Base-by-base conservation (phyloP, 805 yeast genomes). In the Saccharomycopsis sp. region DNA sequence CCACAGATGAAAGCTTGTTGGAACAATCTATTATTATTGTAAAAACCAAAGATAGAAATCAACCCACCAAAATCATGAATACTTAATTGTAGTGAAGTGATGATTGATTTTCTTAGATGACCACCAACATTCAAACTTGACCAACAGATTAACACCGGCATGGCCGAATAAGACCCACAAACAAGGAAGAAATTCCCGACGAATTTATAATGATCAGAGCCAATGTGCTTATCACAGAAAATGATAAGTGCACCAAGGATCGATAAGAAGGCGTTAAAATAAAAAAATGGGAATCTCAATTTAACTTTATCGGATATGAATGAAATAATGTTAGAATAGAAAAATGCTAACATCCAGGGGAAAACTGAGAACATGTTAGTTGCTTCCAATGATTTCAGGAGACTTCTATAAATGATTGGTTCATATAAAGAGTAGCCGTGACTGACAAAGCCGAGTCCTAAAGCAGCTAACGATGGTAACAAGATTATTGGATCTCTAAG, bases 361-460 rank as follows among this genome's bases (percentile, higher is more conserved):
- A 57, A 81, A 81, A 59, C 74, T 79, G 11, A 87, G 86, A 56
- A 79, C 13, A 14, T 19, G 40, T 36, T 36, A 22, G 40, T 22
- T 11, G 6, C 11, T 80, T 33, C 86, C 81, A 54, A 79, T 81
- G 20, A 84, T 84, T 70, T 65, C 79, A 70, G 20, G 81, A 81
- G 62, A 81, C 71, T 61, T 41, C 64, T 65, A 57, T 81, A 77
- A 56, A 81, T 81, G 26, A 81, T 68, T 35, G 85, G 79, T 17
- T 86, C 80, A 57, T 81, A 81, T 59, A 75, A 79, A 9, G 87
- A 85, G 56, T 80, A 80, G 27, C 85, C 81, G 54, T 81, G 81
- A 17, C 84, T 71, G 13, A 86, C 85, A 47, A 80, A 74, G 54
- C 81, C 72, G 43, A 75, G 64, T 23, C 80, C 77, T 58, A 81